These are phyloP conservation scores for Fusarium cyanostomum DNA, from an alignment of 2,329 filamentous ascomycete species.

Conservation along the genomic window DNA sequence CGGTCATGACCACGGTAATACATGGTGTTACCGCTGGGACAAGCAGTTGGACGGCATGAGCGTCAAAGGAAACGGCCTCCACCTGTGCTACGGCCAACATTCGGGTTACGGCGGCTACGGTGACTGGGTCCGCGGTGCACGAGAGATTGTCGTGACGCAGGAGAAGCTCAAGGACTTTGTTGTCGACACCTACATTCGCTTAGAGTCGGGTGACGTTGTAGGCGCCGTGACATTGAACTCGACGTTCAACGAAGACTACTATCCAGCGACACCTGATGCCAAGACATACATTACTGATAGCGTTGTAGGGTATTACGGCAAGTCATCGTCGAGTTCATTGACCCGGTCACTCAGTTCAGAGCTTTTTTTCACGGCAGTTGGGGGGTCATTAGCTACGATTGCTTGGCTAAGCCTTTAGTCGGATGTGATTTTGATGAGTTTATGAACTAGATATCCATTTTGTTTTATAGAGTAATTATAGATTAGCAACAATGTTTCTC, in stretches of 20 bases:
- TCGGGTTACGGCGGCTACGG: conserved; percentile 77
- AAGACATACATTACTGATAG: conserved; percentile 41
- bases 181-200: conserved; percentile 68
- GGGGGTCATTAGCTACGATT: conserved; percentile 4
- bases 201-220: conserved; percentile 64
- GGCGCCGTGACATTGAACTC: conserved; percentile 65
- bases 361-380: neutral
- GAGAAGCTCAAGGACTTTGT: conserved; percentile 51
- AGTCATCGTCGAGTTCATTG: neutral
- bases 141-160: conserved; percentile 62
- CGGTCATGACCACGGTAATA: conserved; percentile 73
- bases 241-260: conserved; percentile 66
- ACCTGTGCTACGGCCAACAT: conserved; percentile 70
- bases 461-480: neutral
- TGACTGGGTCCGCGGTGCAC: conserved; percentile 67
- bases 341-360: neutral
- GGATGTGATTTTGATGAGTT: conserved; percentile 2
- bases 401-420: conserved; percentile 15
- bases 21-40: conserved; percentile 66
- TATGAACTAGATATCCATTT: conserved; percentile 22
- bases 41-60: conserved; percentile 47
- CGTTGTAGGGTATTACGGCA: neutral
- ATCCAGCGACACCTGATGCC: conserved; percentile 55
- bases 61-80: conserved; percentile 54
- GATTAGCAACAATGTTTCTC: neutral